Evolutionary conservation across 345 rosid species (phyloP).

Genomic region (Eucalyptus albens): DNA sequence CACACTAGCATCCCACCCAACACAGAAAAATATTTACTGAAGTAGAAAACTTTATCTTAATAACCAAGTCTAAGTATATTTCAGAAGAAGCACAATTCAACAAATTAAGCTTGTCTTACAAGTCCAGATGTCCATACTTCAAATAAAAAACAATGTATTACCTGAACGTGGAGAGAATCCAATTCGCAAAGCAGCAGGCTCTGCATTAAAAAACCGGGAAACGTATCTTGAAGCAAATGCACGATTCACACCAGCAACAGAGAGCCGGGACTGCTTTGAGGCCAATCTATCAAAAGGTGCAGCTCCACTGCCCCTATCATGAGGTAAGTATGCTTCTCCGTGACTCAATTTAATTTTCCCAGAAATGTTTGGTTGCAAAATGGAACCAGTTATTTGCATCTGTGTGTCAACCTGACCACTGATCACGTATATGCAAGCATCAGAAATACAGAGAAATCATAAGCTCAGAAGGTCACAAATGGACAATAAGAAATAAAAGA

Average conservation of each 20-base stretch:
- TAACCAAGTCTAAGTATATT: neutral
- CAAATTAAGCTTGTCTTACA: neutral
- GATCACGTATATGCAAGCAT: neutral
- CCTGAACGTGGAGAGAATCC: constrained; percentile 54
- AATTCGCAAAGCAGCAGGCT: constrained; percentile 50
- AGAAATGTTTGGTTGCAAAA: constrained; percentile 88
- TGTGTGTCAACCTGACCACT: constrained; percentile 99
- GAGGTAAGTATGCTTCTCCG: constrained; percentile 98
- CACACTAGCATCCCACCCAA: neutral
- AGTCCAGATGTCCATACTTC: neutral
- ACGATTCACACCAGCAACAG: constrained; percentile 56
- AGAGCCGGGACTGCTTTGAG: constrained; percentile 55
- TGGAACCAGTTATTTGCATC: constrained; percentile 85
- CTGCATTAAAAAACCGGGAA: constrained; percentile 62
- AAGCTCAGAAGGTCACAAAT: neutral
- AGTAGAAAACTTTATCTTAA: neutral
- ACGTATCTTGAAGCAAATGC: constrained; percentile 84
- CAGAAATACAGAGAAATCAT: neutral
- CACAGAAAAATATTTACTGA: neutral
- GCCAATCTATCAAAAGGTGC: constrained; percentile 64
- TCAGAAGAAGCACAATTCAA: neutral
- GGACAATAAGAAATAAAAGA: neutral
- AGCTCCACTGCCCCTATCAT: constrained; percentile 84
- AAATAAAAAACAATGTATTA: constrained; percentile 4
- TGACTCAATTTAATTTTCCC: constrained; percentile 92